Evolutionary conservation across 345 rosid species (phyloP), one percentile per base, ranked within the genome.

Genomic region (Excoecaria agallocha): DNA sequence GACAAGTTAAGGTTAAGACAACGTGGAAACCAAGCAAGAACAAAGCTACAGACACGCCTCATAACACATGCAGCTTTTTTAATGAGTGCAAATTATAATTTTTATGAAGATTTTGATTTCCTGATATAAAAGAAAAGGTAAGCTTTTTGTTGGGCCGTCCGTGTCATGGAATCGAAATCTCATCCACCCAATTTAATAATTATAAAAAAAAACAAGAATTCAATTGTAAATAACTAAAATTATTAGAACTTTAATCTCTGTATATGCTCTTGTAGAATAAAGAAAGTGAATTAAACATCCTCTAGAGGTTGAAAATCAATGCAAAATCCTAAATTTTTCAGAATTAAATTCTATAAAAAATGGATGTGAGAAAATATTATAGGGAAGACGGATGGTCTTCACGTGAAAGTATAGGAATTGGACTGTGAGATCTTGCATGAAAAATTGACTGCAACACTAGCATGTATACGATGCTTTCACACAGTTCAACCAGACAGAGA

Each of bases 21-120:
- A 58, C 78, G 51, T 75, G 67, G 67, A 8, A 5, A 59, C 48
- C 67, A 75, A 75, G 78, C 59, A 75, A 75, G 50, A 56, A 74
- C 55, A 45, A 52, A 6, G 51, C 75, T 49, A 48, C 12, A 13
- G 7, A 8, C 58, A 59, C 66, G 49, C 35, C 37, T 51, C 46
- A 30, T 30, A 30, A 30, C n/a, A 30, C 30, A 0, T 30, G 2
- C 30, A 25, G 46, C 17, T 57, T 61, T 61, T 17, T n/a, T 30
- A 13, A 12, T 48, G 46, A 8, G 9, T 35, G 67, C 37, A 72
- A 60, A 20, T 1, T 22, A 24, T 15, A 24, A 59, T 24, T 20
- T 57, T 57, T 57, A 24, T 60, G 6, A 22, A 58, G 17, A 16
- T 54, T 54, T 5, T 3, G 57, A 52, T 52, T 52, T 50, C 54